Conservation (phyloP, 768 basidiomycete species). For the Suillus spraguei region DNA sequence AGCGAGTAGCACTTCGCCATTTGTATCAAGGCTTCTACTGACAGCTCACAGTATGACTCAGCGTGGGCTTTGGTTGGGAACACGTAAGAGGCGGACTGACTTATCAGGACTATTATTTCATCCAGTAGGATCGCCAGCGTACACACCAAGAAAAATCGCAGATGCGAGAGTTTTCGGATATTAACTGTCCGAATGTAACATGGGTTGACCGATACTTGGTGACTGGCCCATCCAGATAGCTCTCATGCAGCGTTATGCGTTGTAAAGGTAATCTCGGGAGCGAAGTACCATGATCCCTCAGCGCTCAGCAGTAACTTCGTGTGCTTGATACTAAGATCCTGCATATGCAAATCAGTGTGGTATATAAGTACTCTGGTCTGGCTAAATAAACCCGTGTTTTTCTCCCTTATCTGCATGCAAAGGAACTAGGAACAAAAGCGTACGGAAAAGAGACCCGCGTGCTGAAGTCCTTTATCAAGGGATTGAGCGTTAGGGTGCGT, state of each 20-base stretch:
- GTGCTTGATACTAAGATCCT: background rate
- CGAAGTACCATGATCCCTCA: background rate
- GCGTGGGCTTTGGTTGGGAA: background rate
- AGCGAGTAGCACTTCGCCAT: background rate
- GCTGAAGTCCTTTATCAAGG: conserved; percentile 9
- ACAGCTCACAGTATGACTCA: background rate
- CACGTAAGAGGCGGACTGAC: too few species aligned
- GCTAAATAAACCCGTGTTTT: background rate
- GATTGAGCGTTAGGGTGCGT: background rate
- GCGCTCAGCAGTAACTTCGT: background rate
- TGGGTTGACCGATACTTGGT: background rate
- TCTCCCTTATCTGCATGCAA: background rate
- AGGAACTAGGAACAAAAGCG: background rate
- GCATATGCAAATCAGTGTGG: background rate
- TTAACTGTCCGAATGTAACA: background rate
- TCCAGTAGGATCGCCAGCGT: background rate
- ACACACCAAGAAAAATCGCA: background rate
- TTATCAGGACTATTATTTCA: background rate
- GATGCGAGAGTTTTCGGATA: background rate
- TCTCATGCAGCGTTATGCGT: background rate
- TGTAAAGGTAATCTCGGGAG: background rate
- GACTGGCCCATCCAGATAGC: background rate
- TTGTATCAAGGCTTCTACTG: background rate
- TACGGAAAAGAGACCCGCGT: conserved; percentile 1
- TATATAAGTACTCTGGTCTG: background rate